Percentiles rank a stretch among this genome's conserved stretches.
Evolutionary conservation across 1,284 basidiomycete genomes (phyloP).

Genomic region (Calocybe gambosa): DNA sequence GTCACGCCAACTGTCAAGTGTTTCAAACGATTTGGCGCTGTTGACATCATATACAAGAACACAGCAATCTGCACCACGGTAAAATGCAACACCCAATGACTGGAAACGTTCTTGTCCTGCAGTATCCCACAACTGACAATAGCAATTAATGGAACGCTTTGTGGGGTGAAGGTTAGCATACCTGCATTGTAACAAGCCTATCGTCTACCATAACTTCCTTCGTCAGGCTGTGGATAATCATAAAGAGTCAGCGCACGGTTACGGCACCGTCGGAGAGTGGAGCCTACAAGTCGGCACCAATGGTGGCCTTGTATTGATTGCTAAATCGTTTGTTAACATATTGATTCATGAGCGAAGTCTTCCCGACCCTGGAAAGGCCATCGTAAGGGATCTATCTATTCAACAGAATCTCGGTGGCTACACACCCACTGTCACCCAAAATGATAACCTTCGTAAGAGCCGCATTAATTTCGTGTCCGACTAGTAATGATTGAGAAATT

Average conservation of each 20-base stretch:
- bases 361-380: constrained; percentile 73
- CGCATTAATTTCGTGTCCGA: constrained; percentile 4
- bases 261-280: constrained; percentile 6
- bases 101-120: constrained; percentile 99
- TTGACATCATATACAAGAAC: constrained; percentile 99
- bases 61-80: constrained; percentile 98
- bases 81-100: constrained; percentile 97
- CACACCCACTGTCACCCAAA: constrained; percentile 94
- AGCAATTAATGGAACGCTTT: constrained; percentile 2
- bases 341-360: constrained; percentile 99
- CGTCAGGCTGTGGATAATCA: constrained; percentile 64
- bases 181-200: constrained; percentile 98
- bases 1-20: constrained; percentile 95
- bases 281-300: constrained; percentile 84
- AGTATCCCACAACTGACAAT: constrained; percentile 90
- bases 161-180: constrained; percentile 26
- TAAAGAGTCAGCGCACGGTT: constrained; percentile 16
- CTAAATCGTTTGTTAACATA: constrained; percentile 99
- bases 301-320: constrained; percentile 99
- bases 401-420: constrained; percentile 21
- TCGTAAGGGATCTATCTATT: constrained; percentile 5
- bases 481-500: constrained; percentile 1
- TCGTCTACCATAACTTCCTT: constrained; percentile 99
- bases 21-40: constrained; percentile 97
- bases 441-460: constrained; percentile 80